Evolutionary conservation across 495 filamentous ascomycete genomes (phyloP).

Genomic region (Rostrohypoxylon terebratum): DNA sequence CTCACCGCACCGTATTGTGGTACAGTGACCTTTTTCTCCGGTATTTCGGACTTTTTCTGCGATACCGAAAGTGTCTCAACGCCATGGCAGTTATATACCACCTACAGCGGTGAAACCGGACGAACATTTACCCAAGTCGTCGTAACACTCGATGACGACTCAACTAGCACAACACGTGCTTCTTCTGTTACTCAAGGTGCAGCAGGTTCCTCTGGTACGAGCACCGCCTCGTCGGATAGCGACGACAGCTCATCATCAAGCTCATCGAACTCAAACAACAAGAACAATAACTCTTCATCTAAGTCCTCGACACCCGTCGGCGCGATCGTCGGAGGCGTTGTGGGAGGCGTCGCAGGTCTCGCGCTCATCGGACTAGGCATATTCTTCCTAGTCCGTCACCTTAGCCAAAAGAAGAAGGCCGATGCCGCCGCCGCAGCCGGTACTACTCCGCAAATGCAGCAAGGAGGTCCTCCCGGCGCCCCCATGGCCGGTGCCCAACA

Average conservation of each 20-base stretch:
- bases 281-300: not conserved
- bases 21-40: conserved; percentile 52
- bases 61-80: conserved; percentile 42
- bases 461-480: not conserved
- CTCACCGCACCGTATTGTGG: conserved; percentile 49
- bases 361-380: conserved; percentile 55
- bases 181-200: conserved; percentile 19
- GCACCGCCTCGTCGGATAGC: not conserved
- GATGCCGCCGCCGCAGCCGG: not conserved
- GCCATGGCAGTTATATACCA: conserved; percentile 51
- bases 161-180: conserved; percentile 6
- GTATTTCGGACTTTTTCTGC: conserved; percentile 58
- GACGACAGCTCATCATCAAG: not conserved
- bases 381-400: conserved; percentile 54
- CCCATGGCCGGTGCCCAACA: not conserved
- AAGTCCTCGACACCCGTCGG: conserved; percentile 51
- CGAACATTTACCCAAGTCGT: conserved; percentile 47
- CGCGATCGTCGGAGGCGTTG: conserved; percentile 62
- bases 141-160: conserved; percentile 20
- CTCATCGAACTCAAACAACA: conserved; percentile 4
- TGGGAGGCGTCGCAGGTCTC: conserved; percentile 61
- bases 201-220: not conserved
- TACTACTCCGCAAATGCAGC: not conserved
- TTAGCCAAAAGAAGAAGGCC: conserved; percentile 47
- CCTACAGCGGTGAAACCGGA: conserved; percentile 50